Base-by-base conservation (phyloP, 108 stramenopile species). In the Parmales sp. region DNA sequence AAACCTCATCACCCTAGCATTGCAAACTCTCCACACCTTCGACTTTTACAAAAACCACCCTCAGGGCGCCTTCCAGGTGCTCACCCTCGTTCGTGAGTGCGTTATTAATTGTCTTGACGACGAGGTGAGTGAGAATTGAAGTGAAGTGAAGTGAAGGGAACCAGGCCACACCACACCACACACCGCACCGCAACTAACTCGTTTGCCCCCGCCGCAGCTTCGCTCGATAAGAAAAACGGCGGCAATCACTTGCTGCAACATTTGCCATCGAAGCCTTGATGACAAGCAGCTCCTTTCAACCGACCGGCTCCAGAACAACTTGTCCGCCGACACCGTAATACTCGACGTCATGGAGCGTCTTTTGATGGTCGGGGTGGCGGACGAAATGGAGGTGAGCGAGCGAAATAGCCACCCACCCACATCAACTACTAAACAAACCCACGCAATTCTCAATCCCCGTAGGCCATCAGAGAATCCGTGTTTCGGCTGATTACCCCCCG, bases 381-480 rank as follows among this genome's bases (percentile, higher is more conserved):
- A 60, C 54, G 54, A 60, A 28, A 34, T 34, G 7, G 54, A 60
- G 54, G 54, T n/a, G n/a, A n/a, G n/a, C n/a, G n/a, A n/a, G n/a
- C n/a, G n/a, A n/a, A n/a, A n/a, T n/a, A n/a, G n/a, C n/a, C n/a
- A n/a, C n/a, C n/a, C n/a, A n/a, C n/a, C n/a, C n/a, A n/a, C n/a
- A n/a, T n/a, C n/a, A n/a, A n/a, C n/a, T n/a, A n/a, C n/a, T n/a
- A n/a, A n/a, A n/a, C n/a, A n/a, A n/a, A n/a, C n/a, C n/a, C n/a
- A n/a, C n/a, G n/a, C n/a, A n/a, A n/a, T n/a, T n/a, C n/a, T n/a
- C n/a, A n/a, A n/a, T n/a, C n/a, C n/a, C n/a, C n/a, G n/a, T n/a
- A n/a, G n/a, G n/a, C 29, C 3, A 60, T 60, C 54, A 28, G 54
- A 28, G 31, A 34, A 5, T 13, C 54, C 31, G 54, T 60, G 31